Base-by-base conservation (phyloP, 805 yeast species). In the Metschnikowia cubensis region DNA sequence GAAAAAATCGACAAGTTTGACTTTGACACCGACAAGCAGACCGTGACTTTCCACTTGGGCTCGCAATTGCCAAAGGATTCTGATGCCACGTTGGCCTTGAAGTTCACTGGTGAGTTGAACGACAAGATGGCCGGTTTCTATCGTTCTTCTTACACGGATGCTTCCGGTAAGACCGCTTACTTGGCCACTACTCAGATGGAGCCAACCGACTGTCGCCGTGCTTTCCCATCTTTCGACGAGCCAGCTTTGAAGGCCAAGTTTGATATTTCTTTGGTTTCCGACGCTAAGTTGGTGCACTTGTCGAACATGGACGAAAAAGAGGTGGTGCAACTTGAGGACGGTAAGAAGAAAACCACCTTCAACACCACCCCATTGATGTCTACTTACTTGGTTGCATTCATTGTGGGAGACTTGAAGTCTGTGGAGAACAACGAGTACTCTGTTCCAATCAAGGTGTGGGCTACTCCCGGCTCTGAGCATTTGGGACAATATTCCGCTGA, bases 131-230 rank as follows among this genome's bases (percentile, higher is more conserved):
- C 88, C 48, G 92, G 92, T 42, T 87, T 87, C 70, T 87, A 87
- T 73, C 77, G 87, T 60, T 84, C 89, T 17, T 70, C 81, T 38
- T 86, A 86, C 66, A 44, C 47, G 20, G 75, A 75, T 55, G 75
- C 76, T 52, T 76, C 84, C 54, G 87, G 89, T 20, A 74, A 75
- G 51, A 82, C 82, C 36, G 84, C 83, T 61, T 84, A 84, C 65
- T 75, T 87, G 77, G 88, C 89, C 40, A 84, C 91, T 42, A 86
- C 95, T 41, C 96, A 87, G 69, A 84, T 87, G 81, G 95, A 87
- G 70, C 84, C 95, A 21, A 85, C 92, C 18, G 94, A 87, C 63
- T 88, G 92, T 59, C 82, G 96, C 60, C 79, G 89, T 60, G 94
- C 94, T 8, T 87, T 87, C 76, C 96, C 96, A 33, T 86, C 87